Percentiles rank a stretch among this genome's conserved stretches.
Evolutionary conservation across 148 eudicot species (phyloP).

Genomic region (Spergularia bocconei): DNA sequence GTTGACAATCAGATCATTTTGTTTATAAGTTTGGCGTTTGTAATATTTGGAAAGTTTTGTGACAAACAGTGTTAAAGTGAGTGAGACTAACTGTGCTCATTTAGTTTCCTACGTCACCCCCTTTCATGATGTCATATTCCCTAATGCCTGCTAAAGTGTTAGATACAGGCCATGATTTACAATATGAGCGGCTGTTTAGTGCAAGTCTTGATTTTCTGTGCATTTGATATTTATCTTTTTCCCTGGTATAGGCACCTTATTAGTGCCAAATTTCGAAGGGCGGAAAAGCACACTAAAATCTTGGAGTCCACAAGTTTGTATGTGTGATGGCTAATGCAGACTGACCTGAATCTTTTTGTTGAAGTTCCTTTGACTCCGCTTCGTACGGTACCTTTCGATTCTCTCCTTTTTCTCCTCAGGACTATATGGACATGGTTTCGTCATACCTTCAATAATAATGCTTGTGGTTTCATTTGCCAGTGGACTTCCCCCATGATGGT

Average conservation of each 20-base stretch:
- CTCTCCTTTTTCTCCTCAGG: slow-evolving; percentile 87
- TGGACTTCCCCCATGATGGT: slow-evolving; percentile 55
- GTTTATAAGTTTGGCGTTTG: too few species aligned
- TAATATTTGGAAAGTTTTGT: too few species aligned
- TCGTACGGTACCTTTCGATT: slow-evolving; percentile 80
- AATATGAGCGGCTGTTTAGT: background rate
- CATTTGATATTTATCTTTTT: slow-evolving; percentile 8
- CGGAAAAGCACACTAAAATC: too few species aligned
- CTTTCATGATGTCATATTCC: background rate
- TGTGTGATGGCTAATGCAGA: background rate
- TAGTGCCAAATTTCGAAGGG: too few species aligned
- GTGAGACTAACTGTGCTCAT: slow-evolving; percentile 21
- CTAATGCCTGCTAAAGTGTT: slow-evolving; percentile 7
- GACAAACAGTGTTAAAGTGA: background rate
- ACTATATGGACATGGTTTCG: slow-evolving; percentile 64
- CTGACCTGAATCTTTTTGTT: slow-evolving; percentile 91
- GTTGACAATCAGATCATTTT: too few species aligned
- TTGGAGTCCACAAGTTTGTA: too few species aligned
- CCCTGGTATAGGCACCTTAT: background rate
- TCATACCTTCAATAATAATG: slow-evolving; percentile 69
- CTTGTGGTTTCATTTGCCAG: slow-evolving; percentile 54
- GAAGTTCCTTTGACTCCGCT: slow-evolving; percentile 83
- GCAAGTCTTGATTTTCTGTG: slow-evolving; percentile 7
- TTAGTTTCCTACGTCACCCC: slow-evolving; percentile 10
- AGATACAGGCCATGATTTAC: too few species aligned